These are phyloP conservation scores for Aspergillus sojae DNA, from an alignment of 2,329 filamentous ascomycete species.

Conservation along the genomic window DNA sequence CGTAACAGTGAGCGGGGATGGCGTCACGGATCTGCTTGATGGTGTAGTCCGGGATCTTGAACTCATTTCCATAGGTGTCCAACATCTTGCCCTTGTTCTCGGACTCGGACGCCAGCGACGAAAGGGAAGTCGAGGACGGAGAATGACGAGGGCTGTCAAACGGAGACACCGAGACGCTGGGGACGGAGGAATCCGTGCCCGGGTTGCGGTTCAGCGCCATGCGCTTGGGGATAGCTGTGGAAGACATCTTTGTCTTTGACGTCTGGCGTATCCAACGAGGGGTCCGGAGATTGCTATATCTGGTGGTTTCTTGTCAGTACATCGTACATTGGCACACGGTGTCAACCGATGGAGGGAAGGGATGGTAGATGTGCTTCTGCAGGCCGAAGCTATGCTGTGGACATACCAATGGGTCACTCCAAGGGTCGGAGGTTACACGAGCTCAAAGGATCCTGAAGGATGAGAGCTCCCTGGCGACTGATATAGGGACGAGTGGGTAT, in stretches of 20 bases:
- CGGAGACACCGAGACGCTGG: constrained; percentile 57
- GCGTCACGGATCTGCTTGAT: constrained; percentile 97
- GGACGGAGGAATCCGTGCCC: constrained; percentile 58
- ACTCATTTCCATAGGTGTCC: constrained; percentile 94
- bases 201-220: constrained; percentile 55
- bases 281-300: background rate
- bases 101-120: constrained; percentile 76
- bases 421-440: background rate
- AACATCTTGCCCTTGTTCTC: constrained; percentile 65
- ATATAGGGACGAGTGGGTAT: constrained; percentile 12
- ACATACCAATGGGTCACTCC: constrained; percentile 12
- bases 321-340: background rate
- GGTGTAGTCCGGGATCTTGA: constrained; percentile 90
- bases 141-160: constrained; percentile 64
- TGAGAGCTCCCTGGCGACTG: constrained; percentile 1
- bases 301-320: background rate
- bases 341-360: background rate
- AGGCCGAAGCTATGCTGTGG: background rate
- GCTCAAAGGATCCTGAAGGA: constrained; percentile 13
- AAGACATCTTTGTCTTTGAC: constrained; percentile 46
- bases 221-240: constrained; percentile 51
- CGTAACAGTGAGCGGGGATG: constrained; percentile 95
- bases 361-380: background rate
- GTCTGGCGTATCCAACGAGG: background rate
- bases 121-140: constrained; percentile 85